Evolutionary conservation across 208 protist genomes (phyloP).

Genomic region (Leishmania lainsoni): DNA sequence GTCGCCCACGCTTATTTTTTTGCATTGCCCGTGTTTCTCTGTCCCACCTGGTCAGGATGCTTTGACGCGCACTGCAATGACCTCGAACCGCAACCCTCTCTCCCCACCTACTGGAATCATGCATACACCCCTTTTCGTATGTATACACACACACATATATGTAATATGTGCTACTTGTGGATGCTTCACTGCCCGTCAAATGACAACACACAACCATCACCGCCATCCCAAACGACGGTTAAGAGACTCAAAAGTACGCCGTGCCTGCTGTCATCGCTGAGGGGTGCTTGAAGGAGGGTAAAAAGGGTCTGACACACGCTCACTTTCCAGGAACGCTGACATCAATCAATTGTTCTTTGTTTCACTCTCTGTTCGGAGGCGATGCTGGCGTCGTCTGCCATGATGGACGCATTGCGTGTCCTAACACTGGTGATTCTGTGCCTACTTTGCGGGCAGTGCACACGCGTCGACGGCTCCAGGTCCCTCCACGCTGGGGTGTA

Average conservation of each 20-base stretch:
- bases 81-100: neutral
- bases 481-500: conserved; percentile 43
- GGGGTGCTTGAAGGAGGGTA: neutral
- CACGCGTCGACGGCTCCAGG: neutral
- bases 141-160: neutral
- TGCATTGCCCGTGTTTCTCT: neutral
- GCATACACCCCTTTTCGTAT: neutral
- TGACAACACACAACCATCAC: neutral
- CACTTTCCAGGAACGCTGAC: neutral
- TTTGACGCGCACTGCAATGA: neutral
- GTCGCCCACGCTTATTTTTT: neutral
- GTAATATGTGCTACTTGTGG: neutral
- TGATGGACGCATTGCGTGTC: neutral
- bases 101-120: neutral
- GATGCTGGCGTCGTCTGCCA: neutral
- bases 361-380: no score
- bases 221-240: neutral
- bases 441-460: neutral
- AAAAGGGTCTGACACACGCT: neutral
- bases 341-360: neutral
- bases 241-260: neutral
- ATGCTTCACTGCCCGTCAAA: neutral
- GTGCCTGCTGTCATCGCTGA: neutral
- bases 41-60: neutral
- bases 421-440: conserved; percentile 1